These are phyloP conservation scores for Colletotrichum agaves DNA, from an alignment of 2,329 filamentous ascomycete genomes.

Conservation along the genomic window DNA sequence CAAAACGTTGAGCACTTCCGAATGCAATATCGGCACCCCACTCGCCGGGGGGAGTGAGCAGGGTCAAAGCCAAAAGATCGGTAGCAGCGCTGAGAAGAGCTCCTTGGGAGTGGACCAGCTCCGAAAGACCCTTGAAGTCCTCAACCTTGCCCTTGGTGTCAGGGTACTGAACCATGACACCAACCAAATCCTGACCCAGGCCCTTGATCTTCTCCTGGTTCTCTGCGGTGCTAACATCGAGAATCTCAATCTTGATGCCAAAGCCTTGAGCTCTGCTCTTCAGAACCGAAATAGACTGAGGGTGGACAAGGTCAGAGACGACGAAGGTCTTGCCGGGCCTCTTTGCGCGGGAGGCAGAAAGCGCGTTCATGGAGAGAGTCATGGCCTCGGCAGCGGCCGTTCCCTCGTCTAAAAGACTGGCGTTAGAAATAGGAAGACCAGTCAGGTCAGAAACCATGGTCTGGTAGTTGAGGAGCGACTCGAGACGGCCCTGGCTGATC, in stretches of 20 bases:
- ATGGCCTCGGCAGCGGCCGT: conserved; percentile 96
- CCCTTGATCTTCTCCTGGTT: conserved; percentile 73
- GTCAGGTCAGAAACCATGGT: conserved; percentile 92
- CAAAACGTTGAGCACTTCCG: conserved; percentile 90
- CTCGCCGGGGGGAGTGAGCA: conserved; percentile 89
- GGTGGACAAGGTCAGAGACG: conserved; percentile 84
- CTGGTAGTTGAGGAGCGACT: conserved; percentile 95
- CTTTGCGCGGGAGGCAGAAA: conserved; percentile 78
- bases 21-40: conserved; percentile 97
- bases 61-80: conserved; percentile 86
- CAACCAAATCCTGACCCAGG: conserved; percentile 83
- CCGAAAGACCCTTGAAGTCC: conserved; percentile 79
- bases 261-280: conserved; percentile 91
- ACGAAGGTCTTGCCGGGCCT: conserved; percentile 82
- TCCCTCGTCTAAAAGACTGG: conserved; percentile 88
- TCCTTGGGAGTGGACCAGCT: conserved; percentile 80
- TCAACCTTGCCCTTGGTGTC: conserved; percentile 85
- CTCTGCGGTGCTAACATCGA: conserved; percentile 75
- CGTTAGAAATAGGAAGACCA: conserved; percentile 87
- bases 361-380: conserved; percentile 86
- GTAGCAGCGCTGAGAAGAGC: conserved; percentile 89
- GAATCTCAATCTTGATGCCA: conserved; percentile 79
- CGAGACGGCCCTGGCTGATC: conserved; percentile 93
- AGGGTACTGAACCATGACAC: conserved; percentile 94
- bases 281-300: conserved; percentile 87